Evolutionary conservation across 305 asterid species (phyloP), one percentile per base, ranked within the genome.

Genomic region (Nicotiana rustica): DNA sequence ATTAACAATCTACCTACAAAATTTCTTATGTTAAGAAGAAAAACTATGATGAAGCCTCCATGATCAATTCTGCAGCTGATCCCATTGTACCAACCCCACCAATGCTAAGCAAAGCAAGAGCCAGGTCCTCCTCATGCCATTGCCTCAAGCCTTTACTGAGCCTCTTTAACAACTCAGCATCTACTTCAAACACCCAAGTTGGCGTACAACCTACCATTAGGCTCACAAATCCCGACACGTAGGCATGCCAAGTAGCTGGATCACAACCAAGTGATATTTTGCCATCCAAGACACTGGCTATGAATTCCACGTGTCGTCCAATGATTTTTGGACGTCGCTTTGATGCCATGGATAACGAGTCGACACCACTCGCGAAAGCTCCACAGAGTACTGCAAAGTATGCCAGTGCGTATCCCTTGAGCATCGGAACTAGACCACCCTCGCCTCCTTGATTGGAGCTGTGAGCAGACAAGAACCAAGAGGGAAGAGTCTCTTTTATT

Each of bases 381-480:
- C 95, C 97, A 44, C 94, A 91, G 36, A 91, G 88, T 10, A 89
- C 91, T 0, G 95, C 95, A 41, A 96, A 77, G 85, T 95, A 91
- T 0, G 98, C 99, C 31, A 96, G 91, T 2, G 95, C 98, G 38
- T 95, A 92, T 15, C 99, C 99, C 85, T 84, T 81, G 75, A 96
- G 93, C 90, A 86, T 91, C 0, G 89, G 92, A 67, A 96, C 89
- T 75, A 88, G 86, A 78, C 89, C 91, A 31, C 83, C 85, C 13
- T 80, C 86, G 10, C 85, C 86, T 77, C 84, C 88, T 82, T 87
- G 92, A 55, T 88, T 87, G 10, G 89, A 79, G 66, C 78, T 83
- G 81, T 92, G 95, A 77, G 83, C 86, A 1, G 98, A 93, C 88
- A 96, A 87, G 71, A 96, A 95, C 99, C 99, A 96, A 83, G 97